Evolutionary conservation across 345 rosid genomes (phyloP).

Genomic region (Aurinia saxatilis): DNA sequence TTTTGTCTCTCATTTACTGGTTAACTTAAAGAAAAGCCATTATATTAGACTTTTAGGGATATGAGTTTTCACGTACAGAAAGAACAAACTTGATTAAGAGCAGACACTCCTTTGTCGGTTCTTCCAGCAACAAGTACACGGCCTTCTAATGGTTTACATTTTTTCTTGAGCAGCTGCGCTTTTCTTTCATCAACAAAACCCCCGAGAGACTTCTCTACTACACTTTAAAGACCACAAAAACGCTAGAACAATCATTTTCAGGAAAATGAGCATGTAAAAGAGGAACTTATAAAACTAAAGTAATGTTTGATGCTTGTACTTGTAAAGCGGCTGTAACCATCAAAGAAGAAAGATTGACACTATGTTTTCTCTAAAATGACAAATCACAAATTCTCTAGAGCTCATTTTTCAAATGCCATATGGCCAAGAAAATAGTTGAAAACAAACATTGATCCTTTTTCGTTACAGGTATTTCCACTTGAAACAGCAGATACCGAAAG

Average conservation of each 20-base stretch:
- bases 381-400: too few relatives aligned
- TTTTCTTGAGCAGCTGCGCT: slow-evolving; percentile 65
- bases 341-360: not conserved
- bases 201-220: slow-evolving; percentile 78
- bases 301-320: not conserved
- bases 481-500: not conserved
- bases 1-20: not conserved
- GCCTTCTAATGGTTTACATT: slow-evolving; percentile 77
- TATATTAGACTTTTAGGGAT: not conserved
- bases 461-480: not conserved
- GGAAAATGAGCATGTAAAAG: not conserved
- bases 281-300: not conserved
- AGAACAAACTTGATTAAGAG: slow-evolving; percentile 91
- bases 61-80: slow-evolving; percentile 60
- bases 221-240: slow-evolving; percentile 35
- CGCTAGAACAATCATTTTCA: not conserved
- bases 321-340: not conserved
- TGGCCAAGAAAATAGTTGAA: not conserved
- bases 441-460: not conserved
- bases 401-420: not conserved
- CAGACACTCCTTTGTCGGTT: slow-evolving; percentile 97
- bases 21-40: not conserved
- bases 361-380: not conserved
- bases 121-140: slow-evolving; percentile 85
- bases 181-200: slow-evolving; percentile 80